phyloP scores from a whole-genome alignment of 495 filamentous ascomycete genomes.

The Parathielavia appendiculata region DNA sequence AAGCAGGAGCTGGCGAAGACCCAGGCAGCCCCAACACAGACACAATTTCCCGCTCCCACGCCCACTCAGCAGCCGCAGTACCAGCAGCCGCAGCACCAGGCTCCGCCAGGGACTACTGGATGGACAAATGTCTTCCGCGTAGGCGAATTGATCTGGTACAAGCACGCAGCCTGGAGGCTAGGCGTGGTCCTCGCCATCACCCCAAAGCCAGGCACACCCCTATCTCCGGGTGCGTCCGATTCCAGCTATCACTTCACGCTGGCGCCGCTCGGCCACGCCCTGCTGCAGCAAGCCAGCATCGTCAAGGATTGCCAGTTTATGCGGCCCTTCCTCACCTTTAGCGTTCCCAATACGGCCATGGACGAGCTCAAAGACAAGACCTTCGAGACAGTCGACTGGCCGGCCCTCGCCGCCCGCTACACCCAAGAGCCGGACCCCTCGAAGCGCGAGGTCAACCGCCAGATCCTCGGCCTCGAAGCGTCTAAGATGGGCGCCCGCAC shows the following conservation, averaged over 20 bases:
- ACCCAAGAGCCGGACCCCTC: constrained; percentile 15
- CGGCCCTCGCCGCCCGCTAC: constrained; percentile 15
- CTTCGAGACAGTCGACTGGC: constrained; percentile 33
- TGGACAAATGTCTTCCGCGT: constrained; percentile 35
- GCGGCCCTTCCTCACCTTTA: constrained; percentile 46
- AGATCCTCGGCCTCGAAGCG: constrained; percentile 38
- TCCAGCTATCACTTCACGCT: constrained; percentile 22
- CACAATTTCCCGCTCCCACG: background rate
- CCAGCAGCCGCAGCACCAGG: constrained; percentile 13
- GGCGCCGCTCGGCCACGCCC: constrained; percentile 28
- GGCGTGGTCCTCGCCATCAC: constrained; percentile 33
- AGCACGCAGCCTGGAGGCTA: constrained; percentile 35
- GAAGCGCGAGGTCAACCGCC: constrained; percentile 19
- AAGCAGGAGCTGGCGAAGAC: constrained; percentile 11
- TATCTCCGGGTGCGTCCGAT: constrained; percentile 15
- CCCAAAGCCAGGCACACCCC: constrained; percentile 4
- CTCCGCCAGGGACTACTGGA: constrained; percentile 23
- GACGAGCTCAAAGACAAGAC: constrained; percentile 22
- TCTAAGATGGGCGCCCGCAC: constrained; percentile 41
- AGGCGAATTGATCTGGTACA: constrained; percentile 44
- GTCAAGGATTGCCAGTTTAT: constrained; percentile 34
- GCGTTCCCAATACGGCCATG: constrained; percentile 32
- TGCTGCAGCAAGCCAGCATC: constrained; percentile 21
- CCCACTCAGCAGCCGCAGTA: background rate
- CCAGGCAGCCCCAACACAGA: background rate